Evolutionary conservation across 2,329 filamentous ascomycete species (phyloP), one percentile per base, ranked within the genome.

Genomic region (Claviceps digitariae): DNA sequence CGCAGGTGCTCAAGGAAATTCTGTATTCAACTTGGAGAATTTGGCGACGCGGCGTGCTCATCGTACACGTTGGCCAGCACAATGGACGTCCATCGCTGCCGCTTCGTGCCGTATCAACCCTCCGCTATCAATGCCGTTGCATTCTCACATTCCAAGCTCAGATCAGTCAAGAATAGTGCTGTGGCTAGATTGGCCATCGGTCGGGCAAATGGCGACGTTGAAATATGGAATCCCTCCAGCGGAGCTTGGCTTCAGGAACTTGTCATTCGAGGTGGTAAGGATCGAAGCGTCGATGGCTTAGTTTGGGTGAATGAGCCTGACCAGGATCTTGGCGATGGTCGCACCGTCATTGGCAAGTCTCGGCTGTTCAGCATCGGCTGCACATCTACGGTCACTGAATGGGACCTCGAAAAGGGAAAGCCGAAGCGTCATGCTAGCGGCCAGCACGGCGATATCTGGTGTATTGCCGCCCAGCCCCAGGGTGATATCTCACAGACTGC

Each of bases 11-110:
- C 34, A 41, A 36, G 10, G 38, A 47, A 27, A n/a, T 20, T 25
- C 15, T 13, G 17, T n/a, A 29, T 13, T 17, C 13, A n/a, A 5
- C 13, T 27, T 38, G 8, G 9, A 6, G 50, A 5, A 15, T 20
- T 46, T 15, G 31, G 20, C 23, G 43, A 27, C 51, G 17, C 25
- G 36, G 43, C 23, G 23, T 20, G 36, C 51, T 49, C 46, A 50
- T n/a, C n/a, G n/a, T 51, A 36, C 51, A 44, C 31, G 12, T 25
- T 15, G 20, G 38, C 48, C 20, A 34, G 52, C 57, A 57, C 55
- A 55, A 96, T 97, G 91, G 91, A 97, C 72, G 85, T 98, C 66
- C 93, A 98, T 74, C 88, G 93, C 63, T 95, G 90, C 66, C 88
- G 93, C 66, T 98, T 98, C 72, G 86, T 98, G 61, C 87, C 87